Conservation (phyloP, 78 protist species). For the Blattamonas nauphoetae region DNA sequence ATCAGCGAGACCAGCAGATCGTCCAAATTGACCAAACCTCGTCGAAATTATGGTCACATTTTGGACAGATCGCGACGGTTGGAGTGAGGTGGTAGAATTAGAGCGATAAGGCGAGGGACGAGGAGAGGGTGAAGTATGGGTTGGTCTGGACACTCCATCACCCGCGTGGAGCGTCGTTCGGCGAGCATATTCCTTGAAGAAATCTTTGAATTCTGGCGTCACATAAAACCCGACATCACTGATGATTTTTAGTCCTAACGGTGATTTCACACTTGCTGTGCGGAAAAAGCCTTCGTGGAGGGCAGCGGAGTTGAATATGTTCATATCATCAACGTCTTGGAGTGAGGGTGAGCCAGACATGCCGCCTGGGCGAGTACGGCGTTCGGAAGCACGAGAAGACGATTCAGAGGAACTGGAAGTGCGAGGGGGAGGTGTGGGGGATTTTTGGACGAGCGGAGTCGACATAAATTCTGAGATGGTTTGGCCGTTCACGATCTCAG, state of each 20-base stretch:
- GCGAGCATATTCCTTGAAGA: neutral
- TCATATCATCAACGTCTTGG: neutral
- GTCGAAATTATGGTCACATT: neutral
- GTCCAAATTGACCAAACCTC: neutral
- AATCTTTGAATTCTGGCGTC: neutral
- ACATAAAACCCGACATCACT: neutral
- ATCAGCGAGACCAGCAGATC: neutral
- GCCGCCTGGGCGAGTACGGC: too few species aligned
- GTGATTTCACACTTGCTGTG: neutral
- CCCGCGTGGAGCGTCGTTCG: neutral
- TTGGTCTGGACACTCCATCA: too few species aligned
- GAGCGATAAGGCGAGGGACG: too few species aligned
- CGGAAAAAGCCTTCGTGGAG: neutral
- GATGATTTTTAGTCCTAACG: neutral
- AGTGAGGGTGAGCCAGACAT: neutral
- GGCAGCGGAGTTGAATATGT: constrained; percentile 12
- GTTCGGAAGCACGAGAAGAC: too few species aligned
- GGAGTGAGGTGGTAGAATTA: too few species aligned
- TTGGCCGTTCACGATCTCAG: too few species aligned
- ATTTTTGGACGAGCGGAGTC: too few species aligned
- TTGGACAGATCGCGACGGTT: too few species aligned
- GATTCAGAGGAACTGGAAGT: too few species aligned
- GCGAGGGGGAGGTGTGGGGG: too few species aligned
- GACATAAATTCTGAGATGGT: too few species aligned
- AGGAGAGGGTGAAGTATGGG: too few species aligned